These are phyloP conservation scores for Staphylotrichum tortipilum DNA, from an alignment of 495 filamentous ascomycete species.

Conservation along the genomic window DNA sequence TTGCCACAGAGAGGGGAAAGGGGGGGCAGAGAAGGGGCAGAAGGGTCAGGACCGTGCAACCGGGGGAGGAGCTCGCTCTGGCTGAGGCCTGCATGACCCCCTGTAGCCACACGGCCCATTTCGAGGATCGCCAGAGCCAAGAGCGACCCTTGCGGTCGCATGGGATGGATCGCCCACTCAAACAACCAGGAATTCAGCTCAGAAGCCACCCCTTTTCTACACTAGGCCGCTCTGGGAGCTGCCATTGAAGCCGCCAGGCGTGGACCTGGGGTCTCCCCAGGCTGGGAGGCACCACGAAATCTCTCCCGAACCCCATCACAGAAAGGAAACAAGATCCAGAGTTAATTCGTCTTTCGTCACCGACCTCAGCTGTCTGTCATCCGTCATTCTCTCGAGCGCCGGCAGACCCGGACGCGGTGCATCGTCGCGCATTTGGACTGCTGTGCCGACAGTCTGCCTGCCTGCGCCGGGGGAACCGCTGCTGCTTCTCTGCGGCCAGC, in stretches of 20 bases:
- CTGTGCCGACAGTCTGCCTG: background rate
- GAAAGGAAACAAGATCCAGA: too few species aligned
- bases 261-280: background rate
- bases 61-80: background rate
- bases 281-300: background rate
- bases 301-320: background rate
- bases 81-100: background rate
- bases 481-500: background rate
- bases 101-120: background rate
- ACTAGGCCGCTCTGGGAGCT: conserved; percentile 10
- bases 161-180: conserved; percentile 8
- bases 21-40: too few species aligned
- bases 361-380: background rate
- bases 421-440: background rate
- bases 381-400: background rate
- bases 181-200: conserved; percentile 7
- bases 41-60: too few species aligned
- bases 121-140: background rate
- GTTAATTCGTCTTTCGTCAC: too few species aligned
- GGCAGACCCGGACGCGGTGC: background rate
- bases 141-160: background rate
- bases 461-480: background rate
- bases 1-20: too few species aligned
- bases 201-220: conserved; percentile 1
- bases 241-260: conserved; percentile 4